Evolutionary conservation across 2,329 filamentous ascomycete genomes (phyloP), one percentile per base, ranked within the genome.

Genomic region (Colletotrichum tropicicola): DNA sequence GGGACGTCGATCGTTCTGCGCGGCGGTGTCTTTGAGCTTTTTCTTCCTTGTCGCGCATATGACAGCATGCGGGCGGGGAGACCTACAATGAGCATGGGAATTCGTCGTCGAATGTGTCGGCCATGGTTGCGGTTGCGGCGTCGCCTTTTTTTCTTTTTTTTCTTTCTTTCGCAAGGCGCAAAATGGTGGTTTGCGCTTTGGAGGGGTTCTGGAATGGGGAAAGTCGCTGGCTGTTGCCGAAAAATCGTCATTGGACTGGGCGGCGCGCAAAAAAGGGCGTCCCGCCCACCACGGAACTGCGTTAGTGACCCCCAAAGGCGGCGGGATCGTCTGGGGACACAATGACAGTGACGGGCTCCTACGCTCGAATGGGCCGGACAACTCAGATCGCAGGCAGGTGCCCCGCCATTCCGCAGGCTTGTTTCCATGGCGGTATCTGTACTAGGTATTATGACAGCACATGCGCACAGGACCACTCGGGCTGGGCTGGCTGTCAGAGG

Each of bases 51-150:
- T 32, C 19, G 27, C 8, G 19, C 19, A 25, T 41, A 28, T 37
- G 37, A 39, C 21, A 52, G 47, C 47, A 39, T 47, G 45, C 30
- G 39, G 43, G 65, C 44, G 41, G 27, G 27, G 15, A 6, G 7
- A 79, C 87, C 73, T 81, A 90, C 89, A 92, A 75, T 30, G 85
- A 83, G 77, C 88, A 91, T 54, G 89, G 88, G 71, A 90, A 91
- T 15, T 82, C 80, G 49, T 80, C 69, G 69, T 85, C 83, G 63
- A 48, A 37, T 30, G 23, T 35, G 35, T 21, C 28, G 66, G 78
- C 74, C 79, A 83, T 84, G 74, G 69, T 73, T 55, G 53, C 32
- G 53, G 52, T 47, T 57, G n/a, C 23, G 23, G 49, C 19, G 52
- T 48, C 27, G 39, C 17, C 13, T 28, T 53, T 35, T 54, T 35